A percentile compares a stretch with the other conserved stretches of the same genome.
Conservation (phyloP, 2,329 filamentous ascomycete species). For the Fusarium solani-melongenae region DNA sequence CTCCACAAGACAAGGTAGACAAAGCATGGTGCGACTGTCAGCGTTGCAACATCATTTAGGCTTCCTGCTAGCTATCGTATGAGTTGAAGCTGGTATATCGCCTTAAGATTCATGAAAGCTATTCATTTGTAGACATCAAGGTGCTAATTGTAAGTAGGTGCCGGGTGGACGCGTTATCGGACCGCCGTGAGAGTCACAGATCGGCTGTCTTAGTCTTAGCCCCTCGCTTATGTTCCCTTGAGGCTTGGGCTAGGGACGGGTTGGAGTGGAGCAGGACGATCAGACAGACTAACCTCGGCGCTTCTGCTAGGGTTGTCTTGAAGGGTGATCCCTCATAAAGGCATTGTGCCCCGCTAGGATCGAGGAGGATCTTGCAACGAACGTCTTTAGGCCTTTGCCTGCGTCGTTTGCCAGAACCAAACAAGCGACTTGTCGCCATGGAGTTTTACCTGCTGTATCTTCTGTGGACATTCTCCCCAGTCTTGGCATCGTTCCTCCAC, state of each 20-base stretch:
- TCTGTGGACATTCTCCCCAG: not conserved
- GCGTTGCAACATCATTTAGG: not conserved
- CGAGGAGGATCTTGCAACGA: not conserved
- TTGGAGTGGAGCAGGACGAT: constrained; percentile 53
- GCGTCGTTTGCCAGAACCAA: constrained; percentile 1
- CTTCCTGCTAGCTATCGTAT: not conserved
- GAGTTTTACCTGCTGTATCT: not conserved
- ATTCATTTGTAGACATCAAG: not conserved
- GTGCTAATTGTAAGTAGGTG: not conserved
- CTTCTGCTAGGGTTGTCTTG: not conserved
- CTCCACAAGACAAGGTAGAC: not conserved
- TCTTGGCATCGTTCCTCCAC: not conserved
- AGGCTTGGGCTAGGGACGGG: not conserved
- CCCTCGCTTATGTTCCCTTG: not conserved
- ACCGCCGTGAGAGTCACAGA: not conserved
- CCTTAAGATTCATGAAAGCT: not conserved
- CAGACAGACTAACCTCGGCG: not conserved
- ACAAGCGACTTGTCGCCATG: not conserved
- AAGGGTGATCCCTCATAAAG: constrained; percentile 8
- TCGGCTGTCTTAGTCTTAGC: not conserved
- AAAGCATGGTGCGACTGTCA: not conserved
- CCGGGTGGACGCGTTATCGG: not conserved
- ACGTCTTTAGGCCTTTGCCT: not conserved
- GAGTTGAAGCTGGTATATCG: not conserved
- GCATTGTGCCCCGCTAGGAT: constrained; percentile 10